Evolutionary conservation across 116 monocot genomes (phyloP), one percentile per base, ranked within the genome.

Genomic region (Posidonia oceanica): DNA sequence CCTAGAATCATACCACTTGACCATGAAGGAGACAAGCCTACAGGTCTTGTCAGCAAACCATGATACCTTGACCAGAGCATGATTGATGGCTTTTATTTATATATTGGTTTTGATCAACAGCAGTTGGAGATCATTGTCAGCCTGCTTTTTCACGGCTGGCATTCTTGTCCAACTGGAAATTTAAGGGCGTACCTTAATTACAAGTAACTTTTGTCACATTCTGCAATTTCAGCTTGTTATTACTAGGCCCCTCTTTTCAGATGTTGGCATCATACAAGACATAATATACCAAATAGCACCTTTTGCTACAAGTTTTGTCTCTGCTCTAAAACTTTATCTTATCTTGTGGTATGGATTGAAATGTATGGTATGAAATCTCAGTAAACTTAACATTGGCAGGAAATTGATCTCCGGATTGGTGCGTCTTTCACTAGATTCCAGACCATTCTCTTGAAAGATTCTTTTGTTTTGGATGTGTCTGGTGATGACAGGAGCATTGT

Each of bases 351-450:
- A 4, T 61, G n/a, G 29, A 29, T 29, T 29, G 29, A 29, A 29
- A 29, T 29, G 48, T 10, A 10, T 48, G 7, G 1, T 48, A 48
- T 48, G 48, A 12, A 48, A 48, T 48, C 48, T 48, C 5, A 20
- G 42, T 44, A 65, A 22, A 15, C 52, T 67, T 62, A 41, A 48
- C 59, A 42, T 64, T 74, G 74, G 67, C 91, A 96, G 96, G 96
- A 96, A 82, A 91, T 96, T 69, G 96, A 96, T 63, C 83, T 96
- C 38, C 80, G 96, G 29, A 91, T 96, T 69, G 96, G 96, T 80
- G 96, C 96, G 29, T 91, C 96, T 22, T 96, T 96, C 72, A 96
- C 96, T 52, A 87, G 96, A 74, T 96, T 96, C 74, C 96, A 96
- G 72, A 96, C 96, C 38, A 83, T 91, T 89, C 85, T 96, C 39